A percentile compares a stretch with the other conserved stretches of the same genome.
phyloP scores from a whole-genome alignment of 208 protist species.

The Entamoeba dispar region DNA sequence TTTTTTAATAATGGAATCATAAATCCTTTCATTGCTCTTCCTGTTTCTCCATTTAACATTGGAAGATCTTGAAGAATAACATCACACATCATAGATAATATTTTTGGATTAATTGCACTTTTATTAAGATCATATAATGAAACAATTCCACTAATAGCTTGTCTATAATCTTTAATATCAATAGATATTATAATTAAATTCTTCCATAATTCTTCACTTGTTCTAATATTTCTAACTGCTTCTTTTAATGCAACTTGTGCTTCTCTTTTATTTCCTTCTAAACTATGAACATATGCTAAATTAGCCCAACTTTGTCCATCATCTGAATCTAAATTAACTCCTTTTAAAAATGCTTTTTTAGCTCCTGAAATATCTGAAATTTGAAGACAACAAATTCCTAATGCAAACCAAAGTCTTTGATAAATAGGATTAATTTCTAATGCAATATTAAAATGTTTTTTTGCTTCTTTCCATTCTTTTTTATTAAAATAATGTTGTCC shows the following conservation, averaged over 20 bases:
- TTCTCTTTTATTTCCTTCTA: neutral
- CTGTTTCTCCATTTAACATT: neutral
- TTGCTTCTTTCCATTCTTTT: neutral
- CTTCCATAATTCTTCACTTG: neutral
- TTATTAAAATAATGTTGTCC: neutral
- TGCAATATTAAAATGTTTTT: neutral
- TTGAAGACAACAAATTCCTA: neutral
- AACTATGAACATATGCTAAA: neutral
- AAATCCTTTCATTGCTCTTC: neutral
- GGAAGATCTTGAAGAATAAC: neutral
- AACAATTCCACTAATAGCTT: neutral
- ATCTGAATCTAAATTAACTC: neutral
- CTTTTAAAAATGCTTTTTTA: neutral
- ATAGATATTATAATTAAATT: neutral
- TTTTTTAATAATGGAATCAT: neutral
- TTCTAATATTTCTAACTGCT: neutral
- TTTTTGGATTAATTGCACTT: neutral
- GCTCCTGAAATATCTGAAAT: neutral
- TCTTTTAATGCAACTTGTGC: neutral
- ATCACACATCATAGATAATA: neutral
- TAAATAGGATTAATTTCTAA: neutral
- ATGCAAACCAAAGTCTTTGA: neutral
- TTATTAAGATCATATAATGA: neutral
- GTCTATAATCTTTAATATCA: neutral
- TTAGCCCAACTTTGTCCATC: neutral